These are phyloP conservation scores for Alternaria metachromatica DNA, from an alignment of 2,329 filamentous ascomycete genomes.

Conservation along the genomic window DNA sequence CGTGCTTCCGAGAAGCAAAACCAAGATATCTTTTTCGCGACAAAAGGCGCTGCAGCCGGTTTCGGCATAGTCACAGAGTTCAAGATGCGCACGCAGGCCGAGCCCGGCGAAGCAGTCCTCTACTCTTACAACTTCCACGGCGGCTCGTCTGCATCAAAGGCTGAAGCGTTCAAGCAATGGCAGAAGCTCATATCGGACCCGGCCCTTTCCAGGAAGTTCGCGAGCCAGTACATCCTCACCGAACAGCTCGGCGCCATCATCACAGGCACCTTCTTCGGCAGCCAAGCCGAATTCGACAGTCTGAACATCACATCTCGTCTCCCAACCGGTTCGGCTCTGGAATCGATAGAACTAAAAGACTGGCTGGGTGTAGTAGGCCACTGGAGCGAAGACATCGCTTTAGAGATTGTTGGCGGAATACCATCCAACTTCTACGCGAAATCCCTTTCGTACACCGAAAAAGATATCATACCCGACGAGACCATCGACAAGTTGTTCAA, in stretches of 20 bases:
- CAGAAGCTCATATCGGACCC: constrained; percentile 44
- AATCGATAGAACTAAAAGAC: constrained; percentile 38
- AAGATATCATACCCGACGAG: constrained; percentile 39
- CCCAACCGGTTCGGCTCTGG: constrained; percentile 19
- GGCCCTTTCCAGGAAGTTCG: constrained; percentile 41
- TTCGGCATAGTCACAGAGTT: constrained; percentile 53
- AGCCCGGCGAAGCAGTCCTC: constrained; percentile 39
- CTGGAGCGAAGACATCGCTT: constrained; percentile 41
- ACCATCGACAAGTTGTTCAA: constrained; percentile 42
- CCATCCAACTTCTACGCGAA: constrained; percentile 47
- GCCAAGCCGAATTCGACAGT: constrained; percentile 39
- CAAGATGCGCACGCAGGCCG: constrained; percentile 46
- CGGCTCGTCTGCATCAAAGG: constrained; percentile 30
- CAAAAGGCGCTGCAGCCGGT: constrained; percentile 52
- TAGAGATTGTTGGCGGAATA: constrained; percentile 38
- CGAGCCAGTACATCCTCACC: constrained; percentile 41
- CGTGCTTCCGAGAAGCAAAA: constrained; percentile 47
- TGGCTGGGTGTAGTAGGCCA: constrained; percentile 44
- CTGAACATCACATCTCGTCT: constrained; percentile 41
- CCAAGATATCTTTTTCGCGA: constrained; percentile 51
- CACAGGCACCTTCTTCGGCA: constrained; percentile 45
- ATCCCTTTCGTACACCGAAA: constrained; percentile 39
- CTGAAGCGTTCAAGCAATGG: constrained; percentile 45
- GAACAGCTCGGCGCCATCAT: constrained; percentile 38
- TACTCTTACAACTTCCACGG: constrained; percentile 43